Conservation (phyloP, 148 eudicot species). For the Camellia lanceoleosa region DNA sequence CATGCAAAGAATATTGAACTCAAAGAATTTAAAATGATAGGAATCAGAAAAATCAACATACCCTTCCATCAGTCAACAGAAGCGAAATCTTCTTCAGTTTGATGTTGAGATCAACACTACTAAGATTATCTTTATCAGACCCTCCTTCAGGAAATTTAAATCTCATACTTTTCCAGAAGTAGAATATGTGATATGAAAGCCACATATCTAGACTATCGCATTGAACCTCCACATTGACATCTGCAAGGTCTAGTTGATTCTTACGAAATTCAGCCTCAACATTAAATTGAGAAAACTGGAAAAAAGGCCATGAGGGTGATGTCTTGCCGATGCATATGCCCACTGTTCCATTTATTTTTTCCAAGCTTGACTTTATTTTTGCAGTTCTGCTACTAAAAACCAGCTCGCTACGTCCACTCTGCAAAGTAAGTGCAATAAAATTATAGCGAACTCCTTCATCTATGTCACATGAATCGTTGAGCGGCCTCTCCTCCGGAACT, state of each 20-base stretch:
- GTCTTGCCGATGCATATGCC: constrained; percentile 35
- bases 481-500: constrained; percentile 22
- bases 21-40: neutral
- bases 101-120: constrained; percentile 40
- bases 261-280: constrained; percentile 42
- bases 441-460: constrained; percentile 38
- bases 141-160: constrained; percentile 42
- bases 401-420: constrained; percentile 51
- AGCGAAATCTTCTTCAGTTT: constrained; percentile 64
- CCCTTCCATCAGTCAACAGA: constrained; percentile 87
- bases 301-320: constrained; percentile 62
- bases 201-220: constrained; percentile 70
- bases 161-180: constrained; percentile 49
- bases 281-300: constrained; percentile 55
- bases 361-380: constrained; percentile 39
- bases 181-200: constrained; percentile 67
- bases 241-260: constrained; percentile 24
- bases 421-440: constrained; percentile 43
- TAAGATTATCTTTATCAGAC: constrained; percentile 29
- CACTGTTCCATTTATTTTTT: constrained; percentile 52
- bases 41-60: constrained; percentile 26
- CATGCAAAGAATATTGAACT: neutral
- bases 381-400: constrained; percentile 31
- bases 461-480: constrained; percentile 18
- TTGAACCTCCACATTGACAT: constrained; percentile 28